These are phyloP conservation scores for Pezicula rhizophila DNA, from an alignment of 2,329 filamentous ascomycete species.

Conservation along the genomic window DNA sequence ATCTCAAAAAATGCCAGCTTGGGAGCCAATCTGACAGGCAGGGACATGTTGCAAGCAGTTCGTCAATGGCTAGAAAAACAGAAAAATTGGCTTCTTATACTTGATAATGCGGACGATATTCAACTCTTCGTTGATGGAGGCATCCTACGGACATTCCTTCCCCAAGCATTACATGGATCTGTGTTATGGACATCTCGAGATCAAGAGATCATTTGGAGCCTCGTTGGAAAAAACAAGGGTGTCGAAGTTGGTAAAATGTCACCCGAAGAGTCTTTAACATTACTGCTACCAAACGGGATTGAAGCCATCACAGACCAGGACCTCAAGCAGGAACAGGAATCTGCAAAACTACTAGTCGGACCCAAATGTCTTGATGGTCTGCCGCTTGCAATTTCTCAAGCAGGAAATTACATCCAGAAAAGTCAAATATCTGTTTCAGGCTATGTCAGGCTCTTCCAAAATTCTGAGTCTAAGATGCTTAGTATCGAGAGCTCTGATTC, in stretches of 20 bases:
- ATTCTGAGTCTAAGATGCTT: conserved; percentile 16
- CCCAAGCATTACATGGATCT: conserved; percentile 19
- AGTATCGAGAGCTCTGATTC: conserved; percentile 21
- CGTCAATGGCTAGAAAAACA: conserved; percentile 12
- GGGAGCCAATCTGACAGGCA: conserved; percentile 10
- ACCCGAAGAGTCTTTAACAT: conserved; percentile 8
- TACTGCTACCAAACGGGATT: neutral
- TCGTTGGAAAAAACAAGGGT: conserved; percentile 18
- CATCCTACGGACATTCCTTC: conserved; percentile 20
- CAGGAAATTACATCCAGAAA: conserved; percentile 26
- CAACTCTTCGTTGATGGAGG: conserved; percentile 14
- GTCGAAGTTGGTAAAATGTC: conserved; percentile 23
- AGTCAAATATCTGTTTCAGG: conserved; percentile 17
- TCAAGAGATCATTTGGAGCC: conserved; percentile 18
- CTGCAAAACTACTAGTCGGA: conserved; percentile 2
- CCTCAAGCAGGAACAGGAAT: conserved; percentile 5
- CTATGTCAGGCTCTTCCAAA: conserved; percentile 22
- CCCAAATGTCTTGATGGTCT: conserved; percentile 21
- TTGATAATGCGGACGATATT: conserved; percentile 31
- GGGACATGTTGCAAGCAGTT: conserved; percentile 19
- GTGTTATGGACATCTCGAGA: conserved; percentile 31
- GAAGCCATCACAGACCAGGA: neutral
- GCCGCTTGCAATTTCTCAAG: conserved; percentile 29
- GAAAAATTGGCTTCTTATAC: conserved; percentile 26
- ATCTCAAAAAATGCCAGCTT: conserved; percentile 26